Base-by-base conservation (phyloP, 768 basidiomycete species). In the Trametes meyenii region DNA sequence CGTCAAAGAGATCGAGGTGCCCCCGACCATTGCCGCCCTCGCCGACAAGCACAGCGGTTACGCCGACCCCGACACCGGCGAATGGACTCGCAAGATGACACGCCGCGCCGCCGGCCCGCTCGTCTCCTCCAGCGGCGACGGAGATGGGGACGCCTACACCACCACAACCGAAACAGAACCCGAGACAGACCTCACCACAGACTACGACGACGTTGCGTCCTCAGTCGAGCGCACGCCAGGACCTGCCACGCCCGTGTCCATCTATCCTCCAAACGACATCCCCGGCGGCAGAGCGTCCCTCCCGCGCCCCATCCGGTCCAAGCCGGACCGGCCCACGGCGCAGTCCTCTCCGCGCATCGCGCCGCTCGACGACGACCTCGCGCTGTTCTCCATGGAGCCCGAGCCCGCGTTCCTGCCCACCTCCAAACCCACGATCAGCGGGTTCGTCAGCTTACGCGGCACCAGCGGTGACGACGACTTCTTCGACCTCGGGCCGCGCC, bases 1-100 rank as follows among this genome's bases (percentile, higher is more conserved):
- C 29, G 89, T 95, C 16, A 93, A 92, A 75, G 92, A 95, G 70
- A 85, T 96, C 29, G 89, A 90, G 67, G 85, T 94, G 0, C 87
- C 88, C 0, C 81, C 80, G 0, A 79, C 76, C 12, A 75, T 88
- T 66, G 72, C 70, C 6, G 69, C 64, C 16, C 49, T 75, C n/a
- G 74, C 72, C 0, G 76, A 76, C 58, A 69, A 68, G 40, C 59
- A 44, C 74, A 72, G 23, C 63, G 78, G 35, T 73, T 79, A 57
- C 72, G 69, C 70, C 44, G 69, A 72, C 65, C 69, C 62, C 55
- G 74, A 74, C 76, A 68, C 70, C 19, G 70, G 67, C 53, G 73
- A 73, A 64, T 75, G 72, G 67, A 73, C 75, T 57, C 58, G 68
- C 50, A 74, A 69, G 61, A 75, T 73, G 71, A 61, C 72, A 48